phyloP scores from a whole-genome alignment of 208 protist species.

The Borovskyia barvae region DNA sequence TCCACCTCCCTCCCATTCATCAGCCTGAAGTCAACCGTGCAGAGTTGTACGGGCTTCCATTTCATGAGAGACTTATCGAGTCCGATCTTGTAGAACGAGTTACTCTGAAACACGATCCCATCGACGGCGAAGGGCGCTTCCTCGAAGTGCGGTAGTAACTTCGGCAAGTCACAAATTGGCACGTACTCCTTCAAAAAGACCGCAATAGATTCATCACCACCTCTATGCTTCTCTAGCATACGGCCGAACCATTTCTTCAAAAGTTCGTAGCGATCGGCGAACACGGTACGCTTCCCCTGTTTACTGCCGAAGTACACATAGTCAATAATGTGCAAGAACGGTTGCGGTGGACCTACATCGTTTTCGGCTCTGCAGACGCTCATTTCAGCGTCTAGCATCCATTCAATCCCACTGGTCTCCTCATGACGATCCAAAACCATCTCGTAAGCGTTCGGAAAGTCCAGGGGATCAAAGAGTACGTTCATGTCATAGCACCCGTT shows the following conservation, averaged over 20 bases:
- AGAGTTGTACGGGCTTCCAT: slow-evolving; percentile 85
- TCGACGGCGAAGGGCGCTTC: slow-evolving; percentile 58
- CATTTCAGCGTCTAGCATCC: slow-evolving; percentile 79
- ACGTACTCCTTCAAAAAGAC: slow-evolving; percentile 78
- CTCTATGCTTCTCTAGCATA: slow-evolving; percentile 24
- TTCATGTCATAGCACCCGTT: slow-evolving; percentile 74
- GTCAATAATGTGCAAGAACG: slow-evolving; percentile 76
- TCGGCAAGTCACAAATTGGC: slow-evolving; percentile 58
- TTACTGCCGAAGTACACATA: slow-evolving; percentile 79
- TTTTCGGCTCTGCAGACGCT: slow-evolving; percentile 19
- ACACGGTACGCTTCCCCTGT: slow-evolving; percentile 44
- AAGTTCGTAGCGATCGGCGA: slow-evolving; percentile 50
- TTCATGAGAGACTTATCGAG: slow-evolving; percentile 73
- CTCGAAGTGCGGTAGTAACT: slow-evolving; percentile 54
- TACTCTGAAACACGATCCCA: slow-evolving; percentile 85
- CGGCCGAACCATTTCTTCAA: slow-evolving; percentile 57
- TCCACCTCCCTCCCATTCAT: slow-evolving; percentile 29
- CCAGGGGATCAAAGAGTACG: slow-evolving; percentile 42
- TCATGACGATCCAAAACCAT: slow-evolving; percentile 4
- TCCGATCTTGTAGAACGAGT: slow-evolving; percentile 65
- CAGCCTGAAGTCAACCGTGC: slow-evolving; percentile 85
- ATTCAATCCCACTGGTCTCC: slow-evolving; percentile 40
- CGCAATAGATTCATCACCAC: slow-evolving; percentile 1
- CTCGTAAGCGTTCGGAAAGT: slow-evolving; percentile 13
- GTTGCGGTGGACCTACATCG: slow-evolving; percentile 3